Evolutionary conservation across 176 grass and related monocot species (phyloP).

Genomic region (Areca catechu): DNA sequence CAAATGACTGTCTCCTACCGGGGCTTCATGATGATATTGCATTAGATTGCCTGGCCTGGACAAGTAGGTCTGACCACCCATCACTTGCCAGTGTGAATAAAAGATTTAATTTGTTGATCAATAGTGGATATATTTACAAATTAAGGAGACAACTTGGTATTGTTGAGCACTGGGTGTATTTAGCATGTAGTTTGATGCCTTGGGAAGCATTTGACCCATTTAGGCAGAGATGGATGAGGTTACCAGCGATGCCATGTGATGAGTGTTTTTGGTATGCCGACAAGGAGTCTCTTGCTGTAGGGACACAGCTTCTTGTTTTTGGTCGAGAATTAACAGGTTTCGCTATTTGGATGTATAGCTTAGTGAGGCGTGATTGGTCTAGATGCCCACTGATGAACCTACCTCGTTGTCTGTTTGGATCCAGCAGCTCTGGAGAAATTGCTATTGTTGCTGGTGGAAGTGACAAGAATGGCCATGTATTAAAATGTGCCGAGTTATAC

Average conservation of each 20-base stretch:
- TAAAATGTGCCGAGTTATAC: slow-evolving; percentile 71
- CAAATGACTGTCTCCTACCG: slow-evolving; percentile 62
- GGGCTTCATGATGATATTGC: slow-evolving; percentile 75
- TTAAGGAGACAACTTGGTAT: slow-evolving; percentile 57
- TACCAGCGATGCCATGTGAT: slow-evolving; percentile 78
- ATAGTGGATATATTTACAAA: slow-evolving; percentile 69
- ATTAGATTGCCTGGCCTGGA: slow-evolving; percentile 64
- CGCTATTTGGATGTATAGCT: slow-evolving; percentile 86
- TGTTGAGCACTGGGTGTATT: slow-evolving; percentile 78
- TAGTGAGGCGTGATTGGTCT: slow-evolving; percentile 55
- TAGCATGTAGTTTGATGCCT: slow-evolving; percentile 78
- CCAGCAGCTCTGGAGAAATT: slow-evolving; percentile 57
- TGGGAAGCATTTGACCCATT: slow-evolving; percentile 87
- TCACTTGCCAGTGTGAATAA: slow-evolving; percentile 69
- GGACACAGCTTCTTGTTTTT: slow-evolving; percentile 87
- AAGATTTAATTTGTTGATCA: slow-evolving; percentile 69
- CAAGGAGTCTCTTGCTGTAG: slow-evolving; percentile 87
- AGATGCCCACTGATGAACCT: slow-evolving; percentile 66
- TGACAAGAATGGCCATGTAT: slow-evolving; percentile 48
- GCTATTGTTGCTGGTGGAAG: slow-evolving; percentile 82
- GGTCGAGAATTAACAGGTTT: slow-evolving; percentile 69
- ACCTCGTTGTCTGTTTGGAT: slow-evolving; percentile 71
- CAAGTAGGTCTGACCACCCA: slow-evolving; percentile 75
- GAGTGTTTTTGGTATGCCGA: slow-evolving; percentile 84
- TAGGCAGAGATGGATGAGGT: slow-evolving; percentile 66